Evolutionary conservation across 441 rosid genomes (phyloP), one percentile per base, ranked within the genome.

Genomic region (Arabidopsis lyrata): DNA sequence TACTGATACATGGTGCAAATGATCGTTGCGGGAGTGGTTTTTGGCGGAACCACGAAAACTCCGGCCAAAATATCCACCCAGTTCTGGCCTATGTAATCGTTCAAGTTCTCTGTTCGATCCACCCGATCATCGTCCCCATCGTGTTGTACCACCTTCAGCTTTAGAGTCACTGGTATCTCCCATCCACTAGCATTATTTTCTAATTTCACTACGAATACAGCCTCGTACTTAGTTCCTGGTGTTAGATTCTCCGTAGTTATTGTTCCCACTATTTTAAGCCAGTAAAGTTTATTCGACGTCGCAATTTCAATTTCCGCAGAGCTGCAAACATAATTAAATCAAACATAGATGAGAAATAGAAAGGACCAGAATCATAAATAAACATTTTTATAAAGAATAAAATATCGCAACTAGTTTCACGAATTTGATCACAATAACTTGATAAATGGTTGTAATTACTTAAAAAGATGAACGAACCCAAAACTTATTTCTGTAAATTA

Each of bases 111-210:
- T 7, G 16, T 68, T 15, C 63, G 54, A 31, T 68, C 73, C 8
- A 55, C 63, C 34, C 63, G 42, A 12, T 31, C 29, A 29, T 67
- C 72, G 39, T 48, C 57, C 13, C 72, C 72, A 67, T 56, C 73
- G 31, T 42, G 64, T 68, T 56, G 64, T 42, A 31, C 73, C 22
- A 68, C 73, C 34, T 68, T 68, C 16, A 68, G 64, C 55, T 68
- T 68, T 9, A 68, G 32, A n/a, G 64, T 87, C 53, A 89, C 83
- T 4, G 95, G 86, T 48, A 3, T 15, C 8, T 71, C 77, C 95
- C 95, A 89, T 53, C 90, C 93, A 6, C 24, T 31, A 16, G 85
- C 76, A 2, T 54, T 3, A 3, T 86, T 81, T 44, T 61, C 77
- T 59, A 89, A 20, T 85, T 75, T 85, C n/a, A 86, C 63, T 49